Evolutionary conservation across 2,329 filamentous ascomycete species (phyloP), one percentile per base, ranked within the genome.

Genomic region (Penicillium aurantiogriseum): DNA sequence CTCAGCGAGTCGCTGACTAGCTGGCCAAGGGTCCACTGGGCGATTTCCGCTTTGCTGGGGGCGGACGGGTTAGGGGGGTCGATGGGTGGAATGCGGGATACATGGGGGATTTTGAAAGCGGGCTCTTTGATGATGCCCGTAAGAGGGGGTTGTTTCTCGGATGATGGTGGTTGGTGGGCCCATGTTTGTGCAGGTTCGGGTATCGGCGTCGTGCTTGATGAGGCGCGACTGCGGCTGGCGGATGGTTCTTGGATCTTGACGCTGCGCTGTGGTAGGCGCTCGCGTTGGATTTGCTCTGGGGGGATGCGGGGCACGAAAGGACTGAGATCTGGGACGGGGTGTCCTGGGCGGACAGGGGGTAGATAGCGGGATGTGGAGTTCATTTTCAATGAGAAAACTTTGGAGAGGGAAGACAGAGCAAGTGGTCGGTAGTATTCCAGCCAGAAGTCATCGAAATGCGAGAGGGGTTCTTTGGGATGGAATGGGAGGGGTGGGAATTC

Each of bases 401-500:
- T 99, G 15, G 88, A 84, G 64, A 97, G 91, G 0, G 91, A 94
- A 0, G 94, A 96, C 1, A 97, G 78, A 0, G 90, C 90, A 8
- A 90, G 83, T 0, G 94, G 94, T 15, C 92, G 87, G 71, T 99
- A 99, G 73, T 97, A 97, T 72, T 99, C 94, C 8, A 94, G 81
- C 94, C 94, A 99, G 74, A 96, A 99, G 73, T 97, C 92, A 70
- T 97, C 93, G 59, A 91, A 91, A 58, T 83, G 85, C 77, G 67
- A 72, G 62, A 73, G 57, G 15, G 70, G 61, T 6, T 71, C 69
- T 49, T 71, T 72, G 5, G 73, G 68, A 15, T 60, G 62, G 42
- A 58, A 62, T 39, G 69, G 67, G 35, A 59, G 68, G 7, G 81
- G 80, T 5, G 87, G 86, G 43, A 89, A 76, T 13, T 76, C 77